Evolutionary conservation across 2,329 filamentous ascomycete species (phyloP).

Genomic region (Cytospora chrysosperma): DNA sequence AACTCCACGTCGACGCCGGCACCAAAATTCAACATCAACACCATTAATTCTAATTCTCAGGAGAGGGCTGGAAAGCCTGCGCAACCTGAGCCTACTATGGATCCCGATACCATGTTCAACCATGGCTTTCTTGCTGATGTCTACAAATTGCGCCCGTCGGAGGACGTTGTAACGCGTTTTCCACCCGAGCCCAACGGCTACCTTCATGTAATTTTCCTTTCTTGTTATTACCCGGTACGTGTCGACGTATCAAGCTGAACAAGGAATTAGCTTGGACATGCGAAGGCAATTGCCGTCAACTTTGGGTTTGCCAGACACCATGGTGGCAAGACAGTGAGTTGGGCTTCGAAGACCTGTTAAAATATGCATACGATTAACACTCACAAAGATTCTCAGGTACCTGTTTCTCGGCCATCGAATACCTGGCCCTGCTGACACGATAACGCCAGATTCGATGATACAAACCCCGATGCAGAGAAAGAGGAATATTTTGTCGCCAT

Average conservation of each 20-base stretch:
- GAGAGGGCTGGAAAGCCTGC: slow-evolving; percentile 40
- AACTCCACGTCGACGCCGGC: slow-evolving; percentile 30
- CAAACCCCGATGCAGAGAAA: slow-evolving; percentile 90
- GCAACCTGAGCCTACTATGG: slow-evolving; percentile 32
- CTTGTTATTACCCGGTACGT: too few relatives aligned
- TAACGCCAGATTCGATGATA: slow-evolving; percentile 85
- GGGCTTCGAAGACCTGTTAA: slow-evolving; percentile 7
- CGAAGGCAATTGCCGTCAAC: slow-evolving; percentile 93
- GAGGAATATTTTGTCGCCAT: slow-evolving; percentile 89
- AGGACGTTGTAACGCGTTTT: slow-evolving; percentile 67
- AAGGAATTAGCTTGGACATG: slow-evolving; percentile 66
- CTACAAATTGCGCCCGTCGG: slow-evolving; percentile 63
- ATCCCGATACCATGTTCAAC: slow-evolving; percentile 72
- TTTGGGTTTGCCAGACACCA: slow-evolving; percentile 90
- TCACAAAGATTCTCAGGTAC: slow-evolving; percentile 33
- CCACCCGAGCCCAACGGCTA: slow-evolving; percentile 89
- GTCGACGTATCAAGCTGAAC: too few relatives aligned
- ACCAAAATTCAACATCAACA: slow-evolving; percentile 27
- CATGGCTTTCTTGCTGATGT: slow-evolving; percentile 72
- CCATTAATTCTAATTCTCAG: too few relatives aligned
- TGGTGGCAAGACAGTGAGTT: slow-evolving; percentile 58
- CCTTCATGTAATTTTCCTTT: slow-evolving; percentile 53
- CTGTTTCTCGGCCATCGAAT: too few relatives aligned
- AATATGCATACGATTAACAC: neutral
- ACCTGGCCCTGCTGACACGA: too few relatives aligned